Base-by-base conservation (phyloP, 2,329 filamentous ascomycete genomes). In the Pleoardoris graminearum region DNA sequence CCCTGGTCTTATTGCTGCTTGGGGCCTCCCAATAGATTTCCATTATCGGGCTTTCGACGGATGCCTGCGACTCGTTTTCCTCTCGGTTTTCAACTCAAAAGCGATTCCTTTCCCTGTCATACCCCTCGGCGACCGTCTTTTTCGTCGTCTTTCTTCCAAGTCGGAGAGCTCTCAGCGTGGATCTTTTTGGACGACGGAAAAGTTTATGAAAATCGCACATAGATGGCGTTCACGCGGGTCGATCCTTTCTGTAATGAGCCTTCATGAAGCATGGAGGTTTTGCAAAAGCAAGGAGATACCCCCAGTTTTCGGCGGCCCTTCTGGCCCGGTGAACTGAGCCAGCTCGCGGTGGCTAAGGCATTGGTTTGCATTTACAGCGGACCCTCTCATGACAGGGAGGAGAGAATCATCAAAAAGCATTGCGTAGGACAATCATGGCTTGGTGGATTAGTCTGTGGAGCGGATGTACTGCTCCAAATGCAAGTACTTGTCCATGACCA, bases 181-280 rank as follows among this genome's bases (percentile, higher is more conserved):
- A 65, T 51, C 53, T 60, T 60, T 61, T 61, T 53, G 59, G 62
- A 67, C 65, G 65, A 69, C 64, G 65, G 60, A 66, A 66, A 66
- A 63, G 65, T 67, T 65, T 65, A 61, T 10, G 63, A 65, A 59
- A 53, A 63, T 66, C 63, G 65, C 69, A 68, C 69, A 72, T 73
- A 69, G 68, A 71, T 59, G 70, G 70, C 70, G 69, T 73, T 73
- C 54, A 70, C 62, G 60, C 67, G 61, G 69, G 67, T 63, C 65
- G 7, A 42, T 46, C 57, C 59, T 58, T 61, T 66, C 63, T 61
- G 64, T 64, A 58, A 61, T 62, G 58, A 60, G 57, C 63, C 59
- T 63, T 61, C 45, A 57, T 53, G 47, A 50, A 43, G 39, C 35
- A 37, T 53, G 63, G 58, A 59, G 60, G 57, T 60, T 63, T 54